A percentile compares a stretch with the other conserved stretches of the same genome.
phyloP scores from a whole-genome alignment of 139 green algal genomes.

The Eudorina sp. region DNA sequence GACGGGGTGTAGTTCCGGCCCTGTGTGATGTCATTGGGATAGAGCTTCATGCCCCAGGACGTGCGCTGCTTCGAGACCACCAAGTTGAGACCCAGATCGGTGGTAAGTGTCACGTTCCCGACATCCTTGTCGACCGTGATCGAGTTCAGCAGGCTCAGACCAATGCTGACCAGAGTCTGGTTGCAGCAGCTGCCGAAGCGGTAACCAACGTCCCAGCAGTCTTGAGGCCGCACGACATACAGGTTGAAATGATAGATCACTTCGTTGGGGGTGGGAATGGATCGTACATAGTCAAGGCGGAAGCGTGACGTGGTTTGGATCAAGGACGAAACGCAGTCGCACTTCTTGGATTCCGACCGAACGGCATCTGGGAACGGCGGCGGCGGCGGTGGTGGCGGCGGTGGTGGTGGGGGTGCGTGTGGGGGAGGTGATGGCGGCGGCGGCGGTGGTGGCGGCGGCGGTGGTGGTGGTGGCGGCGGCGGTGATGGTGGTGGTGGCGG shows the following conservation, averaged over 20 bases:
- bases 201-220: conserved; percentile 29
- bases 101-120: conserved; percentile 38
- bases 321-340: conserved; percentile 48
- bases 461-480: conserved; percentile 14
- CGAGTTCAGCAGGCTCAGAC: conserved; percentile 2
- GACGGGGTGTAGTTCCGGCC: conserved; percentile 32
- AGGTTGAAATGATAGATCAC: conserved; percentile 40
- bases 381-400: conserved; percentile 23
- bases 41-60: conserved; percentile 38
- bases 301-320: conserved; percentile 39
- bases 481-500: conserved; percentile 17
- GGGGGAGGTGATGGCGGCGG: not conserved
- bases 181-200: conserved; percentile 48
- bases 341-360: conserved; percentile 30
- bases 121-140: not conserved
- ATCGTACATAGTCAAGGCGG: conserved; percentile 26
- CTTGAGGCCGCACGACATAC: conserved; percentile 11
- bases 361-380: conserved; percentile 23
- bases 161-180: conserved; percentile 39
- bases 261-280: not conserved
- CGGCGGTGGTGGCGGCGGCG: not conserved
- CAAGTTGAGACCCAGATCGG: conserved; percentile 12
- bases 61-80: conserved; percentile 3
- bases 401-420: conserved; percentile 1
- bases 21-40: conserved; percentile 3